phyloP scores from a whole-genome alignment of 2,329 filamentous ascomycete species.

The Diaporthe ilicicola region DNA sequence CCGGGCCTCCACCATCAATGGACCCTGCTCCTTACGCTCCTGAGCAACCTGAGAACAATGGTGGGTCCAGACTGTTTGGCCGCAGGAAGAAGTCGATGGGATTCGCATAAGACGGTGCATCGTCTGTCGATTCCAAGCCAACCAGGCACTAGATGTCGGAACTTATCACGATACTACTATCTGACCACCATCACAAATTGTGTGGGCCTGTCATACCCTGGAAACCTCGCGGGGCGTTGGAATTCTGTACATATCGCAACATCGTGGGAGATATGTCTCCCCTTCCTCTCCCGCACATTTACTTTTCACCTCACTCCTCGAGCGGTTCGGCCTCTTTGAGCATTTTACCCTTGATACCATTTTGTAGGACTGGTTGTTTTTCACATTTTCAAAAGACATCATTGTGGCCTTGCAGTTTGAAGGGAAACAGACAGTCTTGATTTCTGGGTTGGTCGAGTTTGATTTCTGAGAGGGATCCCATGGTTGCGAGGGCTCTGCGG shows the following conservation, averaged over 20 bases:
- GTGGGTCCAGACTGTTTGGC: constrained; percentile 30
- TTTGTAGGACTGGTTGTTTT: constrained; percentile 8
- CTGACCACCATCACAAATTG: neutral
- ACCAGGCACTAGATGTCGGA: neutral
- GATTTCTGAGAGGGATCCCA: neutral
- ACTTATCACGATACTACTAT: neutral
- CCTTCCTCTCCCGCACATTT: neutral
- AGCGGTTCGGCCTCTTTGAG: constrained; percentile 22
- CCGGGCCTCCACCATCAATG: constrained; percentile 64
- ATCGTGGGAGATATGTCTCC: neutral
- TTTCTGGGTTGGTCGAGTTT: neutral
- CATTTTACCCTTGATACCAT: constrained; percentile 20
- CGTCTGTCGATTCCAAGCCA: neutral
- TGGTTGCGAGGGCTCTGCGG: neutral
- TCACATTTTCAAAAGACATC: neutral
- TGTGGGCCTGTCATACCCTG: neutral
- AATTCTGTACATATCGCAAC: constrained; percentile 13
- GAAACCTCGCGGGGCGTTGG: neutral
- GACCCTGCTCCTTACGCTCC: constrained; percentile 3
- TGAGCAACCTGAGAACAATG: constrained; percentile 7
- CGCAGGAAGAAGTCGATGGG: constrained; percentile 31
- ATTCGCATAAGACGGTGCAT: constrained; percentile 8
- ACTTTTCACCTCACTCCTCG: constrained; percentile 11
- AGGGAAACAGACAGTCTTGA: neutral
- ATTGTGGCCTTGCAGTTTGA: neutral